These are phyloP conservation scores for Scleroderma bovista DNA, from an alignment of 768 basidiomycete genomes.

Conservation along the genomic window DNA sequence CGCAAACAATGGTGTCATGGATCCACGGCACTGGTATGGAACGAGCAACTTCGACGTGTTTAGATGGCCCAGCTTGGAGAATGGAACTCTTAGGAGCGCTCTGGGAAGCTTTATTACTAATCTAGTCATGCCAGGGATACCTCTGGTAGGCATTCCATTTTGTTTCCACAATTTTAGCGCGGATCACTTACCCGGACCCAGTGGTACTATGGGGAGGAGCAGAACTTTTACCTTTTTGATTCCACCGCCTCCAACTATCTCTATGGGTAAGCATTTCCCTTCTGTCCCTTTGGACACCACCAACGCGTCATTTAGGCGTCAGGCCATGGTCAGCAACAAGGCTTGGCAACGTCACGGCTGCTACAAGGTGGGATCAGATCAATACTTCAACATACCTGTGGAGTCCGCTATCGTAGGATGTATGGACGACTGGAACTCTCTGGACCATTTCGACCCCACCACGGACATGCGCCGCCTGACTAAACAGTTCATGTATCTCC, in stretches of 20 bases:
- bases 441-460: constrained; percentile 94
- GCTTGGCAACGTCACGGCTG: constrained; percentile 96
- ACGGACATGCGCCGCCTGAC: constrained; percentile 69
- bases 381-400: constrained; percentile 92
- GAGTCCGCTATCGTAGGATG: constrained; percentile 78
- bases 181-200: constrained; percentile 21
- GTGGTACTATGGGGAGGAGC: constrained; percentile 90
- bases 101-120: constrained; percentile 75
- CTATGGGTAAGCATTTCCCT: constrained; percentile 53
- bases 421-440: constrained; percentile 84
- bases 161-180: not conserved
- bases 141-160: constrained; percentile 46
- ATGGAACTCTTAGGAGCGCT: constrained; percentile 73
- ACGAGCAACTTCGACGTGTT: constrained; percentile 94
- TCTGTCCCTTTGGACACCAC: constrained; percentile 1
- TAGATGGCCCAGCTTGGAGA: constrained; percentile 86
- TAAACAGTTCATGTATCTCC: constrained; percentile 66
- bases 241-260: constrained; percentile 90
- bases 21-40: constrained; percentile 87
- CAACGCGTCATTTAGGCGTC: constrained; percentile 53
- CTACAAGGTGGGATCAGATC: constrained; percentile 82
- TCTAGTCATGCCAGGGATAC: constrained; percentile 82
- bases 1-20: constrained; percentile 52
- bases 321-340: constrained; percentile 78
- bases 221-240: constrained; percentile 83